phyloP scores from a whole-genome alignment of 225 moss, liverwort and hornwort species.

The Pleurozium schreberi region DNA sequence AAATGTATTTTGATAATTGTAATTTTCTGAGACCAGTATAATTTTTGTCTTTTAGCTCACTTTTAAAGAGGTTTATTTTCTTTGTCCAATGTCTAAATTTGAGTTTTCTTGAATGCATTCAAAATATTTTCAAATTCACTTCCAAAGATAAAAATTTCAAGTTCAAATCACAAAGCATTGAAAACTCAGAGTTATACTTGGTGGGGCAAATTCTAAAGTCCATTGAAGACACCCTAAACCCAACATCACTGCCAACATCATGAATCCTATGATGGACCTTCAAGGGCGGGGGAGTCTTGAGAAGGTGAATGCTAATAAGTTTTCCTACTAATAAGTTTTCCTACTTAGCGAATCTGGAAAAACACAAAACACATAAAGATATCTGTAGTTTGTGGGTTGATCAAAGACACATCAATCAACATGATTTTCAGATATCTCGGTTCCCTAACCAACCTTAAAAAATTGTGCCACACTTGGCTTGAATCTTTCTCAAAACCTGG shows the following conservation, averaged over 20 bases:
- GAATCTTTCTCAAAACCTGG: not conserved
- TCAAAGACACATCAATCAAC: no score
- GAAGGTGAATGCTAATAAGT: no score
- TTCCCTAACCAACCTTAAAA: not conserved
- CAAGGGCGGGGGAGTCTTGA: not conserved
- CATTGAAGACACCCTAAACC: not conserved
- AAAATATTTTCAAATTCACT: not conserved
- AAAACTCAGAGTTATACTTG: not conserved
- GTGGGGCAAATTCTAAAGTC: accelerated
- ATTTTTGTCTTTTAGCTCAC: not conserved
- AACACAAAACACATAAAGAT: no score
- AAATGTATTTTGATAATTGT: not conserved
- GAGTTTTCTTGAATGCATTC: not conserved
- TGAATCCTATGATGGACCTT: not conserved
- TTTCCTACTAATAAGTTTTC: not conserved
- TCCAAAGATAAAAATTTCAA: not conserved
- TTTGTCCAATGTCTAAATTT: not conserved
- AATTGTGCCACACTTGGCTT: no score
- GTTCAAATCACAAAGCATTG: not conserved
- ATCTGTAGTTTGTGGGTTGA: no score
- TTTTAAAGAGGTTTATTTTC: not conserved
- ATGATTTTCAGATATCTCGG: accelerated
- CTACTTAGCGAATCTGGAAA: not conserved
- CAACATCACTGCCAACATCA: no score
- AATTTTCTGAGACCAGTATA: not conserved